A percentile compares a stretch with the other conserved stretches of the same genome.
phyloP scores from a whole-genome alignment of 2,329 filamentous ascomycete species.

The Aureobasidium sp. region DNA sequence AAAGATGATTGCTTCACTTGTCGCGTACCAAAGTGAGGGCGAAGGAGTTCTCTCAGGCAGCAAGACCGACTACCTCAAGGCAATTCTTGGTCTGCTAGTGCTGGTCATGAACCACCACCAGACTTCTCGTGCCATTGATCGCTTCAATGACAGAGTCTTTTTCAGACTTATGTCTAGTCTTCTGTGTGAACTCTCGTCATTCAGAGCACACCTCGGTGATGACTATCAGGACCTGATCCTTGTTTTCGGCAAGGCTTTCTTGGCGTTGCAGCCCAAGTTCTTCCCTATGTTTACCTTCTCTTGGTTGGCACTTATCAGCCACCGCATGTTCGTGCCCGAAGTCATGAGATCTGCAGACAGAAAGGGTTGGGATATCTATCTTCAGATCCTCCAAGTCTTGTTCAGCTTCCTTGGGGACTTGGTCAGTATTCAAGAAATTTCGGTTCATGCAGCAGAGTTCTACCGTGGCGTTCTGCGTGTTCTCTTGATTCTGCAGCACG shows the following conservation, averaged over 20 bases:
- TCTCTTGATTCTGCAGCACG: conserved; percentile 79
- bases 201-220: conserved; percentile 23
- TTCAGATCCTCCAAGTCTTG: conserved; percentile 48
- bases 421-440: conserved; percentile 64
- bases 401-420: conserved; percentile 66
- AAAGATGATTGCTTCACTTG: conserved; percentile 68
- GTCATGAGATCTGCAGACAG: conserved; percentile 63
- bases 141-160: conserved; percentile 82
- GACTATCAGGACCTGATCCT: conserved; percentile 49
- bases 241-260: conserved; percentile 63
- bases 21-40: conserved; percentile 61
- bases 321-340: conserved; percentile 75
- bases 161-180: conserved; percentile 82
- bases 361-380: conserved; percentile 69
- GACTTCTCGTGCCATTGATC: conserved; percentile 64
- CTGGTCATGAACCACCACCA: conserved; percentile 83
- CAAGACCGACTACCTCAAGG: conserved; percentile 68
- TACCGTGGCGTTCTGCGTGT: conserved; percentile 80
- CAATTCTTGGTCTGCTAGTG: conserved; percentile 68
- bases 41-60: conserved; percentile 52
- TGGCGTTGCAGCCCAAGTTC: conserved; percentile 66
- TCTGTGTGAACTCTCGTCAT: conserved; percentile 59
- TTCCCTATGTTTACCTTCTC: conserved; percentile 78
- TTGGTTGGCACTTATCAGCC: conserved; percentile 77
- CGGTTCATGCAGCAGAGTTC: conserved; percentile 67